A percentile compares a stretch with the other conserved stretches of the same genome.
These are phyloP conservation scores for Debaryomyces prosopidis DNA, from an alignment of 805 yeast species.

Conservation along the genomic window DNA sequence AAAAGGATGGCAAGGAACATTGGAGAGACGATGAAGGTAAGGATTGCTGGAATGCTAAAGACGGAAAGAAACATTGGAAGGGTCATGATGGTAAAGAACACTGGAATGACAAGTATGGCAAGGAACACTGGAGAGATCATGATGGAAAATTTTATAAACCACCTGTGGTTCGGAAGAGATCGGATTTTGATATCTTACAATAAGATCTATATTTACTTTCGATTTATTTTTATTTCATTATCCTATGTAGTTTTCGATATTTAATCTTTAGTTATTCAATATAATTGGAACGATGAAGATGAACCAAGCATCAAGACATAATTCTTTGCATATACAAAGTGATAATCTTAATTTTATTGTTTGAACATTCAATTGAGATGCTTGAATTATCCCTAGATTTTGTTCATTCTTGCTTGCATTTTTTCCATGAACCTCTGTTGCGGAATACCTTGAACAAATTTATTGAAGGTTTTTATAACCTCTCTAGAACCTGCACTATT, in stretches of 20 bases:
- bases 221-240: too few species aligned
- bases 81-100: not conserved
- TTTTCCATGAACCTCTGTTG: constrained; percentile 62
- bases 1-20: not conserved
- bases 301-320: too few species aligned
- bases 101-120: not conserved
- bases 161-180: not conserved
- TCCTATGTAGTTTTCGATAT: too few species aligned
- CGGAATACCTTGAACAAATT: constrained; percentile 75
- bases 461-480: constrained; percentile 62
- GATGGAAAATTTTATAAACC: not conserved
- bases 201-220: too few species aligned
- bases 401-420: constrained; percentile 26
- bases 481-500: constrained; percentile 63
- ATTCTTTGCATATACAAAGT: too few species aligned
- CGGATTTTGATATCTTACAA: not conserved
- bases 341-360: too few species aligned
- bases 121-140: not conserved
- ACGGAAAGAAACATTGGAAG: not conserved
- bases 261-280: too few species aligned
- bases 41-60: not conserved
- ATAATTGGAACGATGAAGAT: too few species aligned
- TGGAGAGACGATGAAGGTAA: not conserved
- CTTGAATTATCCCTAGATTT: not conserved
- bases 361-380: too few species aligned